Evolutionary conservation across 2,329 filamentous ascomycete species (phyloP).

Genomic region (Colletotrichum chrysophilum): DNA sequence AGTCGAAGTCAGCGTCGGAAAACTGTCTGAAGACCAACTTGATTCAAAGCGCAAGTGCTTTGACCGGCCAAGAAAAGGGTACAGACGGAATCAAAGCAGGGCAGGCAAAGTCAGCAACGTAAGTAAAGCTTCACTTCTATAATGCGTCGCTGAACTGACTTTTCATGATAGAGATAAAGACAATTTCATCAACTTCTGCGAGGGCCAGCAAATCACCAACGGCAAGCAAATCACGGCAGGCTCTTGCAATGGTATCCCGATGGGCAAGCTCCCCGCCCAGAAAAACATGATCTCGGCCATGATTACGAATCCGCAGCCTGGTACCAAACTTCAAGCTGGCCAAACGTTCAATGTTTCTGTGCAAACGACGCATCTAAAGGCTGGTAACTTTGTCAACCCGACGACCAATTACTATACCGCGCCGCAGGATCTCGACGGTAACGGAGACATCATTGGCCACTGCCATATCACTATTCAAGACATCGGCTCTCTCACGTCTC

Average conservation of each 20-base stretch:
- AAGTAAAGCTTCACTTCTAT: slow-evolving; percentile 15
- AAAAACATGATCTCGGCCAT: slow-evolving; percentile 61
- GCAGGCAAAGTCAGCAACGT: slow-evolving; percentile 50
- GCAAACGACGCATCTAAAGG: slow-evolving; percentile 52
- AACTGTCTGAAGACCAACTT: slow-evolving; percentile 38
- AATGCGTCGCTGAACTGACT: not conserved
- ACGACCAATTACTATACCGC: slow-evolving; percentile 59
- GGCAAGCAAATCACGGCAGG: slow-evolving; percentile 53
- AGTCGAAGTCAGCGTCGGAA: not conserved
- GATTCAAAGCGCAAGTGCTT: slow-evolving; percentile 45
- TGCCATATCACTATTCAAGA: slow-evolving; percentile 59
- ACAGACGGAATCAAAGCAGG: slow-evolving; percentile 29
- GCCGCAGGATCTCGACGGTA: slow-evolving; percentile 52
- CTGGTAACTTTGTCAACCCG: slow-evolving; percentile 61
- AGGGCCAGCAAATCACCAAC: slow-evolving; percentile 58
- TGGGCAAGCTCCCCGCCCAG: slow-evolving; percentile 58
- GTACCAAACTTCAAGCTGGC: slow-evolving; percentile 41
- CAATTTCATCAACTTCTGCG: slow-evolving; percentile 68
- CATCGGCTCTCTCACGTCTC: slow-evolving; percentile 40
- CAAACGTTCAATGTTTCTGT: slow-evolving; percentile 52
- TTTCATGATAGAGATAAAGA: slow-evolving; percentile 25
- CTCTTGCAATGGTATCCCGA: slow-evolving; percentile 64
- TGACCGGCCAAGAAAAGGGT: slow-evolving; percentile 41
- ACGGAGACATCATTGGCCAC: slow-evolving; percentile 47
- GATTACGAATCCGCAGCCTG: slow-evolving; percentile 50